Base-by-base conservation (phyloP, 2,329 filamentous ascomycete species). In the Aureobasidium zeae region DNA sequence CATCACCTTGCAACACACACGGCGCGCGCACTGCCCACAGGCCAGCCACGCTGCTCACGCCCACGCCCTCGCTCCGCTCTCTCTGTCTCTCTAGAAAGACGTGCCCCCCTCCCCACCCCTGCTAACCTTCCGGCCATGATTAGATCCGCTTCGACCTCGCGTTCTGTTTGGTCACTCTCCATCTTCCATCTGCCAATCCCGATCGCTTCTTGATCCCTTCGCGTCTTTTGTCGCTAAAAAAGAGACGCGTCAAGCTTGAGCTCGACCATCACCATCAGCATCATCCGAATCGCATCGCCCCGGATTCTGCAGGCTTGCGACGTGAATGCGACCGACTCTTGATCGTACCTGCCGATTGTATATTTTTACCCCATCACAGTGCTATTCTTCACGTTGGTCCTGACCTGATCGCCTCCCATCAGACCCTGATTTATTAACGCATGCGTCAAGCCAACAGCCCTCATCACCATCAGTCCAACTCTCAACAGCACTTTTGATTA, bases 161-260 rank as follows among this genome's bases (percentile, higher is more conserved):
- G 39, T 28, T 43, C 39, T 43, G 39, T 43, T 43, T 43, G 39
- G 39, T 28, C 22, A 16, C 22, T 34, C 39, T 34, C 34, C 39
- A 24, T 33, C 39, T 26, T 28, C 15, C 13, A 25, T 34, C 39
- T 43, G 24, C 39, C 39, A 43, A 43, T 43, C 39, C 39, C 21
- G n/a, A 43, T 43, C 39, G 3, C 4, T 30, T 21, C 5, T 34
- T 15, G 6, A 20, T 2, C 30, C n/a, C n/a, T 19, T 21, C 39
- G 39, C 39, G 39, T 43, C 39, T 29, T n/a, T n/a, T n/a, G n/a
- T n/a, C n/a, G n/a, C n/a, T n/a, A n/a, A n/a, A n/a, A 11, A 26
- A 13, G 20, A 33, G 30, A 43, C 39, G 39, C 39, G 39, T 43
- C 26, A 25, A 25, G 9, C 17, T 19, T 11, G 30, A 39, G 36